Conservation (phyloP, 768 basidiomycete species). For the Lentinula sp. region DNA sequence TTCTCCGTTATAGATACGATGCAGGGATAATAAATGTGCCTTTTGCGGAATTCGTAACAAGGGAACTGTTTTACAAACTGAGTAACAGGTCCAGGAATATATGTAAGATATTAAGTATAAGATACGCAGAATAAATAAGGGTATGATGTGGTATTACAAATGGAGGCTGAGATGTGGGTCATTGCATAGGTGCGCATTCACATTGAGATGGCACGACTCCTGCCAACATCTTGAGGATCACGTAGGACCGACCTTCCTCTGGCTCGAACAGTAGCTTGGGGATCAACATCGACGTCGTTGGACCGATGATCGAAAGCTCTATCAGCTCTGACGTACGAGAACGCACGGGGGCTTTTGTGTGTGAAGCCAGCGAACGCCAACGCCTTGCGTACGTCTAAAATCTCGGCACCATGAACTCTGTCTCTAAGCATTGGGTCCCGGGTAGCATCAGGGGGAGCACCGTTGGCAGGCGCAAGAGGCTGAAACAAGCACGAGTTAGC, state of each 20-base stretch:
- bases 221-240: constrained; percentile 54
- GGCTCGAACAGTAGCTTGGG: constrained; percentile 31
- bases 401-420: constrained; percentile 77
- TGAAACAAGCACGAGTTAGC: constrained; percentile 34
- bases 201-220: constrained; percentile 81
- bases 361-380: constrained; percentile 89
- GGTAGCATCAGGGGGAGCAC: constrained; percentile 76
- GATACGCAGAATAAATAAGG: constrained; percentile 5
- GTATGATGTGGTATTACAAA: background rate
- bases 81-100: background rate
- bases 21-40: too few species aligned
- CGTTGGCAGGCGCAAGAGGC: constrained; percentile 87
- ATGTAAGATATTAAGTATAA: background rate
- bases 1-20: too few species aligned
- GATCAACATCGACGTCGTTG: constrained; percentile 44
- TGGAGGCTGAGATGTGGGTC: too few species aligned
- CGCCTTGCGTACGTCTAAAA: constrained; percentile 87
- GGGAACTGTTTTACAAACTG: too few species aligned
- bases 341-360: constrained; percentile 78
- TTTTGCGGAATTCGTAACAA: too few species aligned
- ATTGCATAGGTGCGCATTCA: constrained; percentile 24
- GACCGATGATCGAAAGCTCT: constrained; percentile 59
- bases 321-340: constrained; percentile 73
- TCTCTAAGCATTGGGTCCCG: constrained; percentile 86
- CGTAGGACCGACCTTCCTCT: constrained; percentile 65